phyloP scores from a whole-genome alignment of 2,329 filamentous ascomycete species.

The Zasmidium cellare region DNA sequence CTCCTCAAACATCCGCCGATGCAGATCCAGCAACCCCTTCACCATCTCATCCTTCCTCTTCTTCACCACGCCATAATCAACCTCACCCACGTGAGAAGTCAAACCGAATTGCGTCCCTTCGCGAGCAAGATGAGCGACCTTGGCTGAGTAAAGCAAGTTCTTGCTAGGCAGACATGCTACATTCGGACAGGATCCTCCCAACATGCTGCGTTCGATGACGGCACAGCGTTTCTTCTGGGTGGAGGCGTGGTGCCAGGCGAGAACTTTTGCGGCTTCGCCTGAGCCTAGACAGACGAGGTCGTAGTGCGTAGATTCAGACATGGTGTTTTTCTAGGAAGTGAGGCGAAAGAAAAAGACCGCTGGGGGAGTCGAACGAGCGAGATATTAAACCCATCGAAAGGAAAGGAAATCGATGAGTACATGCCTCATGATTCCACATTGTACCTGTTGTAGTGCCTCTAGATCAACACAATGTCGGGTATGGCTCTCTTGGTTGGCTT shows the following conservation, averaged over 20 bases:
- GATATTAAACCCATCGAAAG: too few species aligned
- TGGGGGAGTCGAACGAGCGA: too few species aligned
- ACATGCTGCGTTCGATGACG: conserved; percentile 7
- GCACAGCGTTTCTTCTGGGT: conserved; percentile 8
- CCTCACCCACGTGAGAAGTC: neutral
- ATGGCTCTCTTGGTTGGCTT: too few species aligned
- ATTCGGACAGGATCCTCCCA: conserved; percentile 11
- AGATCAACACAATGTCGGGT: too few species aligned
- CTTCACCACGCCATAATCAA: neutral
- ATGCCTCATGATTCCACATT: neutral
- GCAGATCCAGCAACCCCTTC: neutral
- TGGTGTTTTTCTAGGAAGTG: neutral
- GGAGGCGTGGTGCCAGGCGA: conserved; percentile 7
- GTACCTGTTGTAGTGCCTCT: too few species aligned
- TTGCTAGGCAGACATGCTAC: conserved; percentile 14
- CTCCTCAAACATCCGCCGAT: neutral
- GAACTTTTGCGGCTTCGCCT: conserved; percentile 7
- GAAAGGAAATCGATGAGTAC: neutral
- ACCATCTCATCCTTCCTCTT: conserved; percentile 8
- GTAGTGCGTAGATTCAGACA: conserved; percentile 1
- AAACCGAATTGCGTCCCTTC: neutral
- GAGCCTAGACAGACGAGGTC: conserved; percentile 5
- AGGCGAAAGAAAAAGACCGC: too few species aligned
- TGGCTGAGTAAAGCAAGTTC: conserved; percentile 11
- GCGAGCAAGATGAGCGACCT: neutral